Evolutionary conservation across 768 basidiomycete species (phyloP), one percentile per base, ranked within the genome.

Genomic region (Clathrus columnatus): DNA sequence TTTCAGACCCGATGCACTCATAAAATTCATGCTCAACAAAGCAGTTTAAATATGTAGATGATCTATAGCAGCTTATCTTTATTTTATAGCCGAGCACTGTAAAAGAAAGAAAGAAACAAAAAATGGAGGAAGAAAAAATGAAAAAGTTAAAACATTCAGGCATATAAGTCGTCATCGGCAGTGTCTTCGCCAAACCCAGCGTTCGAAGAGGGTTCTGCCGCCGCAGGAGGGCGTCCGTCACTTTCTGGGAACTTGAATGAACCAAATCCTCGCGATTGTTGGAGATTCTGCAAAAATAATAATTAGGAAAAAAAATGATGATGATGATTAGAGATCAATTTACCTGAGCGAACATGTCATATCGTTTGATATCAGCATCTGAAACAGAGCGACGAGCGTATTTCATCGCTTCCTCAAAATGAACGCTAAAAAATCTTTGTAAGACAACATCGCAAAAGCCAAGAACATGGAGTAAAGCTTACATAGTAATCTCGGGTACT

Each of bases 391-490:
- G 87, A 69, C 96, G 87, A 59, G 96, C 94, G 64, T 81, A 98
- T 72, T 87, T 85, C 94, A 98, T 98, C 1, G 96, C 94, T 72
- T 98, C 95, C 73, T 98, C 95, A 63, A 98, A 98, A 78, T 98
- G 95, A 0, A 85, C 91, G 65, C 84, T 83, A n/a, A 51, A 23
- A 57, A 46, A 24, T n/a, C 59, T 30, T n/a, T 50, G 63, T 18
- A 64, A 24, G 30, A 16, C 36, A 30, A 45, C 11, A 5, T 6
- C 11, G 6, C 45, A 26, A 7, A 24, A 23, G 28, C 14, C 14
- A 48, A 11, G 23, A 24, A 5, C 29, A n/a, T 49, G 23, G 36
- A 48, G 61, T 6, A 52, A 20, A 50, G 67, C 78, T 52, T 64
- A 83, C 82, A 72, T 79, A 26, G 91, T 87, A 64, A 95, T 96